Base-by-base conservation (phyloP, 257 asterid genomes). In the Scutellaria barbata region DNA sequence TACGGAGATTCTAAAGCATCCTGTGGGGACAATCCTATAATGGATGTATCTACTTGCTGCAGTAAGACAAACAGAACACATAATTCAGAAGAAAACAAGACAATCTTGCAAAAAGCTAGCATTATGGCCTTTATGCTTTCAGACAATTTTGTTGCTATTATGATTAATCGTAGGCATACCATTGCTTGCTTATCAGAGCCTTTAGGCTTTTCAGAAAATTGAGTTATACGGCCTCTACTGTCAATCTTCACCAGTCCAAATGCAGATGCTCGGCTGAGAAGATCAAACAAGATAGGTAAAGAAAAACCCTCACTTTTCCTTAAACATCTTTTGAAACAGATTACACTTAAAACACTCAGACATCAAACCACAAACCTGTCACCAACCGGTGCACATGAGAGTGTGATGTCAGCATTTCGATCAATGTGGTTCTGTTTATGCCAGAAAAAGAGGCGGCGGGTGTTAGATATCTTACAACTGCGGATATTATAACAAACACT, bases 171-270 rank as follows among this genome's bases (percentile, higher is more conserved):
- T 16, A 10, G 16, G 50, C 84, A 81, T 79, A 95, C 99, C 99
- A 92, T 92, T 74, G 92, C 90, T 69, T 80, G 85, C 83, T 88
- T 90, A 78, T 92, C 92, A 58, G 60, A 66, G 22, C 86, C 97
- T 66, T 78, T 89, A 3, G 99, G 99, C 85, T 95, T 95, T 79
- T 95, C 99, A 11, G 89, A 74, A 65, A 95, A 95, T 55, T 87
- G 96, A 25, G 83, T 74, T 46, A 95, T 86, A 67, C 72, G 81
- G 35, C 99, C 99, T 72, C 90, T 77, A 80, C 91, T 88, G 81
- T 95, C 96, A 39, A 92, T 79, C 83, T 89, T 95, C 76, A 95
- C 94, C 79, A 95, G 79, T 52, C 99, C 99, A 74, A 81, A 92
- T 8, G 88, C 86, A 0, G 98, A 88, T 18, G 98, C 98, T 71